Evolutionary conservation across 768 basidiomycete genomes (phyloP).

Genomic region (Tricholoma saponaceum): DNA sequence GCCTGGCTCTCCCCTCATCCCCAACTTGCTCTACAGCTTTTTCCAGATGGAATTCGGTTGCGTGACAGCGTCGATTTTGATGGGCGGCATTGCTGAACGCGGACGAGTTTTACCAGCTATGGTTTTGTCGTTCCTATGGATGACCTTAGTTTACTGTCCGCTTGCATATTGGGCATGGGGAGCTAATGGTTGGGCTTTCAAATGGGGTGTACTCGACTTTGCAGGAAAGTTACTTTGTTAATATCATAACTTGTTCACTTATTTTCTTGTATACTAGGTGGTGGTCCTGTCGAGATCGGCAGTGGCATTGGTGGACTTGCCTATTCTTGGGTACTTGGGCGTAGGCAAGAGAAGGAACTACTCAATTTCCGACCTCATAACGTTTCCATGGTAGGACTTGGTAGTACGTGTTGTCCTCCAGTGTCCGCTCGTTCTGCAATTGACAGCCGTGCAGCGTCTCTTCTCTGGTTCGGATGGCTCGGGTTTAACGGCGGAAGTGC

Average conservation of each 20-base stretch:
- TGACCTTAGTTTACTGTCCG: slow-evolving; percentile 85
- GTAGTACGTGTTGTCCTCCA: slow-evolving; percentile 38
- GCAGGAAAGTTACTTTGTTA: slow-evolving; percentile 48
- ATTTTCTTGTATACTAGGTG: slow-evolving; percentile 39
- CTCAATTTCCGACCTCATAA: slow-evolving; percentile 86
- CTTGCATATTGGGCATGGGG: slow-evolving; percentile 87
- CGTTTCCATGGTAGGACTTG: slow-evolving; percentile 77
- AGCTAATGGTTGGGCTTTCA: slow-evolving; percentile 77
- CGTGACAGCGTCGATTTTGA: slow-evolving; percentile 72
- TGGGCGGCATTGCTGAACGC: slow-evolving; percentile 84
- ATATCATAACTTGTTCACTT: neutral
- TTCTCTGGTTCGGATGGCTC: slow-evolving; percentile 86
- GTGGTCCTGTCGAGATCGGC: slow-evolving; percentile 85
- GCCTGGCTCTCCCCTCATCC: slow-evolving; percentile 77
- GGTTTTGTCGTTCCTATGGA: slow-evolving; percentile 80
- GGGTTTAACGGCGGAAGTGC: slow-evolving; percentile 93
- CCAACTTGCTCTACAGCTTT: slow-evolving; percentile 78
- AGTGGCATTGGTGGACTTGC: slow-evolving; percentile 84
- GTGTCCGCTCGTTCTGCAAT: neutral
- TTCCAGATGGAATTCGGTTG: slow-evolving; percentile 88
- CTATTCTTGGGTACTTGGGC: slow-evolving; percentile 83
- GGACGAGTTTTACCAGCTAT: slow-evolving; percentile 80
- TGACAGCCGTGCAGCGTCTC: slow-evolving; percentile 39
- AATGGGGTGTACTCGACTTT: slow-evolving; percentile 84
- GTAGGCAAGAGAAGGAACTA: slow-evolving; percentile 66